These are phyloP conservation scores for Penicillium hesseltinei DNA, from an alignment of 2,329 filamentous ascomycete genomes.

Conservation along the genomic window DNA sequence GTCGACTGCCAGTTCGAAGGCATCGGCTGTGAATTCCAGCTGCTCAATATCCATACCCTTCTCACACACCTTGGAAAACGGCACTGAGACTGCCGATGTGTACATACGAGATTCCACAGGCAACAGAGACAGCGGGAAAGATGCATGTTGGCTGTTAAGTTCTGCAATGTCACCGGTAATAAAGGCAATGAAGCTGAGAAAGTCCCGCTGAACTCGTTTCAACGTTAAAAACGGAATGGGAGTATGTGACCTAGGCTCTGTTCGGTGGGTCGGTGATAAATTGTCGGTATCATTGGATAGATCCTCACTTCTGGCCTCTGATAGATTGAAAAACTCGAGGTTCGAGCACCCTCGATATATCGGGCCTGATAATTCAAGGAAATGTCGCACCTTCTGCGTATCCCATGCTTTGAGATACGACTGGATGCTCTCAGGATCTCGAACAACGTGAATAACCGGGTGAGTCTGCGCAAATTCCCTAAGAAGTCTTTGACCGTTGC, in stretches of 20 bases:
- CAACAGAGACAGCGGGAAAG: constrained; percentile 64
- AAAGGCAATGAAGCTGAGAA: constrained; percentile 65
- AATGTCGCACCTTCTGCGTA: constrained; percentile 55
- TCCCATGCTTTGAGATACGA: constrained; percentile 60
- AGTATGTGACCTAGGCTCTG: constrained; percentile 40
- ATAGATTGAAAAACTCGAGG: constrained; percentile 73
- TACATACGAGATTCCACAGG: constrained; percentile 60
- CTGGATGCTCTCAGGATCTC: constrained; percentile 65
- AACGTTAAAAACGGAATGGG: constrained; percentile 63
- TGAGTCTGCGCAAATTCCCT: constrained; percentile 62
- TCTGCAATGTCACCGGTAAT: constrained; percentile 47
- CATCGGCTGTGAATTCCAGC: constrained; percentile 65
- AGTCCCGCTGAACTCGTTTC: constrained; percentile 67
- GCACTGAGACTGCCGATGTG: constrained; percentile 66
- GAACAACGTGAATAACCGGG: constrained; percentile 68
- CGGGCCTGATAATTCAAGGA: constrained; percentile 51
- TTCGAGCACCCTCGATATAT: constrained; percentile 68
- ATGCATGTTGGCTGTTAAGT: constrained; percentile 33
- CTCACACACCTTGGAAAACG: constrained; percentile 56
- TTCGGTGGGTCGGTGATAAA: constrained; percentile 29
- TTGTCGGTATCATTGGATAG: constrained; percentile 23
- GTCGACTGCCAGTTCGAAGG: constrained; percentile 61
- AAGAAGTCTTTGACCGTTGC: constrained; percentile 59
- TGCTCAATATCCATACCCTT: constrained; percentile 61
- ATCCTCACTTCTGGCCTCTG: constrained; percentile 50